Conservation (phyloP, 2,329 filamentous ascomycete species). For the Pestalotiopsis fici region DNA sequence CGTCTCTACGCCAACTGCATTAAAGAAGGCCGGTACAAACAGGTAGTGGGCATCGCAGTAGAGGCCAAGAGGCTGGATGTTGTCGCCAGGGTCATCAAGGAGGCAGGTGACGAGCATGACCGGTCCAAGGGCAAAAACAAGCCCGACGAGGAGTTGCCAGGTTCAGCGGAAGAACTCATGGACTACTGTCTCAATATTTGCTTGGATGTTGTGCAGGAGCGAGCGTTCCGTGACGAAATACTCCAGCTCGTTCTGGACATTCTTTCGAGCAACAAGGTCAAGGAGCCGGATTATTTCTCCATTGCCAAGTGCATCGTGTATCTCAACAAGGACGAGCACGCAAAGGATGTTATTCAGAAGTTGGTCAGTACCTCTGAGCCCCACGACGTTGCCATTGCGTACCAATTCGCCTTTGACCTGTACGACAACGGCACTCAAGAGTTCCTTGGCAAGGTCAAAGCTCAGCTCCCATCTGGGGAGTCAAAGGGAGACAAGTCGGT, state of each 20-base stretch:
- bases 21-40: slow-evolving; percentile 81
- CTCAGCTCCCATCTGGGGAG: slow-evolving; percentile 67
- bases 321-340: slow-evolving; percentile 87
- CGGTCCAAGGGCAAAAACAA: slow-evolving; percentile 61
- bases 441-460: slow-evolving; percentile 87
- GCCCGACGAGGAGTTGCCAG: slow-evolving; percentile 49
- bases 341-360: slow-evolving; percentile 80
- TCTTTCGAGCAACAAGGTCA: slow-evolving; percentile 82
- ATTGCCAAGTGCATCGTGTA: slow-evolving; percentile 98
- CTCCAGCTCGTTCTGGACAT: slow-evolving; percentile 90
- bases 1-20: slow-evolving; percentile 91
- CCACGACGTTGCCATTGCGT: slow-evolving; percentile 81
- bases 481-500: slow-evolving; percentile 44
- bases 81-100: slow-evolving; percentile 81
- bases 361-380: slow-evolving; percentile 79
- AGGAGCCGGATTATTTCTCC: slow-evolving; percentile 89
- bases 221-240: slow-evolving; percentile 80
- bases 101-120: slow-evolving; percentile 85
- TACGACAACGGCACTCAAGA: slow-evolving; percentile 99
- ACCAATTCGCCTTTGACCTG: slow-evolving; percentile 96
- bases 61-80: slow-evolving; percentile 92
- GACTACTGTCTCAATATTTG: slow-evolving; percentile 95
- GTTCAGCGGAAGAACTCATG: slow-evolving; percentile 87
- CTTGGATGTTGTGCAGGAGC: slow-evolving; percentile 97
- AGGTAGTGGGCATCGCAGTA: slow-evolving; percentile 95